phyloP scores from a whole-genome alignment of 192 early-diverging fungal species.

The Lunasporangiospora selenospora region DNA sequence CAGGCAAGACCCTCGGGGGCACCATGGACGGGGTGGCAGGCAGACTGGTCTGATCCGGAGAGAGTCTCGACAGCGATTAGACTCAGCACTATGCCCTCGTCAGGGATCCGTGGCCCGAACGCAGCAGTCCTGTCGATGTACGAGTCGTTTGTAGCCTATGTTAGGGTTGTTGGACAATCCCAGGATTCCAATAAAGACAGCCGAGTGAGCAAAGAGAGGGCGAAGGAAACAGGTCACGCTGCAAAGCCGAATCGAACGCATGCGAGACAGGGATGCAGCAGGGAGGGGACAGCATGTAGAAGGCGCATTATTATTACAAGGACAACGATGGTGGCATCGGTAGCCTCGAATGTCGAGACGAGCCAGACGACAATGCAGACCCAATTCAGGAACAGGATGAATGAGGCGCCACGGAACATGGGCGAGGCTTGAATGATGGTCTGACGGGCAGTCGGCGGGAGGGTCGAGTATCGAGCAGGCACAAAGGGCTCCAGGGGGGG shows the following conservation, averaged over 20 bases:
- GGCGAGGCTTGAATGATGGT: not conserved
- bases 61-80: conserved; percentile 66
- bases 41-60: conserved; percentile 61
- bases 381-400: conserved; percentile 32
- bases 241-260: not conserved
- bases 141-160: conserved; percentile 61
- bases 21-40: conserved; percentile 57
- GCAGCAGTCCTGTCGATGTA: conserved; percentile 78
- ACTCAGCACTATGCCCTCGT: conserved; percentile 72
- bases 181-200: not conserved
- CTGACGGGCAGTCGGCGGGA: too few species aligned
- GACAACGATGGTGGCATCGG: conserved; percentile 45
- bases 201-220: not conserved
- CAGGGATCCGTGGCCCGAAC: conserved; percentile 82
- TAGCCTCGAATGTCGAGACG: conserved; percentile 25
- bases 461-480: too few species aligned
- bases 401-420: conserved; percentile 42
- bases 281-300: not conserved
- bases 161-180: not conserved
- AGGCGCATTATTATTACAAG: conserved; percentile 28
- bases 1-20: conserved; percentile 58
- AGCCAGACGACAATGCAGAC: conserved; percentile 33
- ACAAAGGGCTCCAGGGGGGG: too few species aligned
- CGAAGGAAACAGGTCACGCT: not conserved
- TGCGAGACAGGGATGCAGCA: not conserved